Evolutionary conservation across 306 rosid genomes (phyloP).

Genomic region (Prunus mume): DNA sequence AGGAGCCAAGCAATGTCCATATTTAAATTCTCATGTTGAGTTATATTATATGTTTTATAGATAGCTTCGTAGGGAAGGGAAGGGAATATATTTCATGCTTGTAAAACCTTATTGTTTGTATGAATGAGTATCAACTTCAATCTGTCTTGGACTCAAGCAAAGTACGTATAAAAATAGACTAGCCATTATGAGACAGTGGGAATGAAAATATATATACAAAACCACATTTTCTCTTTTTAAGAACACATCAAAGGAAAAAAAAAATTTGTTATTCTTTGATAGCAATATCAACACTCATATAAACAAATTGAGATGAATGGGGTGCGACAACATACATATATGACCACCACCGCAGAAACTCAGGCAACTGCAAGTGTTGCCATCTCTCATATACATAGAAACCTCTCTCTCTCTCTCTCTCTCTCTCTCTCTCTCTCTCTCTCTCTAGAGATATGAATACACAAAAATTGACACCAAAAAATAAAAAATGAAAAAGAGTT

Average conservation of each 20-base stretch:
- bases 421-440: constrained; percentile 14
- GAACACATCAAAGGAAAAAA: not conserved
- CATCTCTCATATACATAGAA: constrained; percentile 19
- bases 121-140: no score
- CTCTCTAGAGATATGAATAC: constrained; percentile 19
- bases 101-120: no score
- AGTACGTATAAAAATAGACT: no score
- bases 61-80: no score
- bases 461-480: constrained; percentile 2
- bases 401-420: constrained; percentile 15
- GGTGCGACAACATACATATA: constrained; percentile 23
- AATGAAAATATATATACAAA: no score
- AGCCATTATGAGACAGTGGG: no score
- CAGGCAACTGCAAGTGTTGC: constrained; percentile 32
- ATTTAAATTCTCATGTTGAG: no score
- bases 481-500: constrained; percentile 5
- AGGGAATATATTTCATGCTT: no score
- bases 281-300: not conserved
- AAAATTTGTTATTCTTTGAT: no score
- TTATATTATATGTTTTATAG: no score
- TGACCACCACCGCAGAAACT: constrained; percentile 36
- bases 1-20: no score
- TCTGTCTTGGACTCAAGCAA: no score
- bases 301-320: constrained; percentile 18
- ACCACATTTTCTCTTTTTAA: not conserved